phyloP scores from a whole-genome alignment of 192 early-diverging fungal species.

The Gaertneriomyces sp. region DNA sequence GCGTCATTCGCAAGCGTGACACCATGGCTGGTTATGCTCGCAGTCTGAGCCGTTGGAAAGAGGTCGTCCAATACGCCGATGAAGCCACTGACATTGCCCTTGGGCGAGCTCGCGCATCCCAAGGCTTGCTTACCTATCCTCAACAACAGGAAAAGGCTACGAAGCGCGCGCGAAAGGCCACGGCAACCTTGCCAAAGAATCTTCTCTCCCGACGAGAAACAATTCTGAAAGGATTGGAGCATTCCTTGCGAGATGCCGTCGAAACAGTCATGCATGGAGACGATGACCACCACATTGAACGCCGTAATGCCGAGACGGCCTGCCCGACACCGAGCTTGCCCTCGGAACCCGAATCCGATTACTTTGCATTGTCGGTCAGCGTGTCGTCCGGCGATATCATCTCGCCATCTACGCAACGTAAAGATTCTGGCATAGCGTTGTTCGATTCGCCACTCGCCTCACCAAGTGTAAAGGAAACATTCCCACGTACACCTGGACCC shows the following conservation, averaged over 20 bases:
- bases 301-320: too few relatives aligned
- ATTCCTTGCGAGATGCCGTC: neutral
- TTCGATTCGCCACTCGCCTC: neutral
- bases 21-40: slow-evolving; percentile 38
- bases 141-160: neutral
- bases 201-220: neutral
- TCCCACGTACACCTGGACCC: neutral
- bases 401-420: neutral
- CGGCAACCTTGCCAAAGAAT: neutral
- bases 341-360: too few relatives aligned
- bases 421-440: neutral
- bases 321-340: too few relatives aligned
- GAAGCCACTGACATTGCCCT: neutral
- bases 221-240: neutral
- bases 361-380: too few relatives aligned
- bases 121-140: neutral
- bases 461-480: neutral
- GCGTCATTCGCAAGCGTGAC: slow-evolving; percentile 37
- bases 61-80: slow-evolving; percentile 35
- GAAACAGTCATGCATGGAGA: too few relatives aligned
- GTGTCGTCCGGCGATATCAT: too few relatives aligned
- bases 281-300: too few relatives aligned
- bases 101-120: neutral
- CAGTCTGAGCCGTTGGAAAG: slow-evolving; percentile 38
- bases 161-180: neutral